phyloP scores from a whole-genome alignment of 768 basidiomycete genomes.

The Calocera viscosa region DNA sequence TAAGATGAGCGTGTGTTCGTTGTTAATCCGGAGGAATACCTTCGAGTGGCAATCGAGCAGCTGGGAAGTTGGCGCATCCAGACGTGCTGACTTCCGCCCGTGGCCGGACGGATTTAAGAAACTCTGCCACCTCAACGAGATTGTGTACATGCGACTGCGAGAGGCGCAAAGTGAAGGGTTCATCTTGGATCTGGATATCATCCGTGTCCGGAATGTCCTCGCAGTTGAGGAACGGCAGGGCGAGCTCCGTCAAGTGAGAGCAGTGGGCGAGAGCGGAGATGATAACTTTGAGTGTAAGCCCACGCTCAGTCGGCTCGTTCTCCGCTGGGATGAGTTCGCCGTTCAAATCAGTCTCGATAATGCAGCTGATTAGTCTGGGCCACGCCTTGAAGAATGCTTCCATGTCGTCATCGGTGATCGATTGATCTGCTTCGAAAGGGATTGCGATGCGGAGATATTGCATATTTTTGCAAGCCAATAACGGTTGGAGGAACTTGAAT shows the following conservation, averaged over 20 bases:
- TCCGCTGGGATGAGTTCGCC: neutral
- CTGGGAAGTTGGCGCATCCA: neutral
- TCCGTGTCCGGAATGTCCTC: neutral
- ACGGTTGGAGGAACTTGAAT: neutral
- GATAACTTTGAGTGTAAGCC: neutral
- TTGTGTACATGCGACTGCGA: neutral
- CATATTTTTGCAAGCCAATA: neutral
- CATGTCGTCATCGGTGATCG: neutral
- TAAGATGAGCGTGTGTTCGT: too few relatives aligned
- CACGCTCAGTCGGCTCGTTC: neutral
- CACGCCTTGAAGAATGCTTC: neutral
- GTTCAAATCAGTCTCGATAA: neutral
- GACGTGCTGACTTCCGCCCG: neutral
- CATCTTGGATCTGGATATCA: neutral
- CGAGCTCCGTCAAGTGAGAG: neutral
- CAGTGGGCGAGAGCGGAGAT: neutral
- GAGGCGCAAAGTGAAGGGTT: neutral
- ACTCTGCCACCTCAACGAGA: neutral
- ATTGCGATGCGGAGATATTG: neutral
- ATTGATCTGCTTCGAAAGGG: neutral
- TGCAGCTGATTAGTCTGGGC: neutral
- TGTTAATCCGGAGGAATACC: neutral
- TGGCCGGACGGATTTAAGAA: neutral
- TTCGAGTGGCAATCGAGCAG: neutral
- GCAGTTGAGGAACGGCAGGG: neutral